phyloP scores from a whole-genome alignment of 208 protist genomes.

The Trypanosoma platydactyli region DNA sequence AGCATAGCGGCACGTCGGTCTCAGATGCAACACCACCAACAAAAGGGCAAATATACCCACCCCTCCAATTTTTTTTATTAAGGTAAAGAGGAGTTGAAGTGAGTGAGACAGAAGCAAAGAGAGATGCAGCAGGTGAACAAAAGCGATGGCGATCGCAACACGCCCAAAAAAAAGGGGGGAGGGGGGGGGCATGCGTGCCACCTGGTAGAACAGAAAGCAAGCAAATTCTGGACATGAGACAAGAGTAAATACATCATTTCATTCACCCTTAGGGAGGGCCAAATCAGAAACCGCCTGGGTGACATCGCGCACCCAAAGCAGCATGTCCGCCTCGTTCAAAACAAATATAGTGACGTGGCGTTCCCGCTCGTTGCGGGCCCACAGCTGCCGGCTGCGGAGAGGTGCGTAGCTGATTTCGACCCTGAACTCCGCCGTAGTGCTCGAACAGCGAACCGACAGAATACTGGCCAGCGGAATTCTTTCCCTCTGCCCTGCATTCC shows the following conservation, averaged over 20 bases:
- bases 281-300: conserved; percentile 17
- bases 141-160: too few species aligned
- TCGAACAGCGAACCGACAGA: conserved; percentile 11
- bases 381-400: not conserved
- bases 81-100: too few species aligned
- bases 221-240: too few species aligned
- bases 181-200: not conserved
- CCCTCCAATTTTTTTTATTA: too few species aligned
- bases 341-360: not conserved
- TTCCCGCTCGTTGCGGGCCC: not conserved
- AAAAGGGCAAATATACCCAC: too few species aligned
- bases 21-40: too few species aligned
- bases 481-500: not conserved
- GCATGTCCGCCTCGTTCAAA: conserved; percentile 5
- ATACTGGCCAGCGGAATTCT: conserved; percentile 1
- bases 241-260: too few species aligned
- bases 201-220: not conserved
- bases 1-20: too few species aligned
- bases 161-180: not conserved
- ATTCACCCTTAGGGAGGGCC: not conserved
- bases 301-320: conserved; percentile 19
- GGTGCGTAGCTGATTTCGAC: conserved; percentile 14
- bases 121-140: too few species aligned
- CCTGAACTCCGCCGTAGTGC: not conserved
- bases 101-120: too few species aligned